These are phyloP conservation scores for Boletus subparvulus DNA, from an alignment of 768 basidiomycete genomes.

Conservation along the genomic window DNA sequence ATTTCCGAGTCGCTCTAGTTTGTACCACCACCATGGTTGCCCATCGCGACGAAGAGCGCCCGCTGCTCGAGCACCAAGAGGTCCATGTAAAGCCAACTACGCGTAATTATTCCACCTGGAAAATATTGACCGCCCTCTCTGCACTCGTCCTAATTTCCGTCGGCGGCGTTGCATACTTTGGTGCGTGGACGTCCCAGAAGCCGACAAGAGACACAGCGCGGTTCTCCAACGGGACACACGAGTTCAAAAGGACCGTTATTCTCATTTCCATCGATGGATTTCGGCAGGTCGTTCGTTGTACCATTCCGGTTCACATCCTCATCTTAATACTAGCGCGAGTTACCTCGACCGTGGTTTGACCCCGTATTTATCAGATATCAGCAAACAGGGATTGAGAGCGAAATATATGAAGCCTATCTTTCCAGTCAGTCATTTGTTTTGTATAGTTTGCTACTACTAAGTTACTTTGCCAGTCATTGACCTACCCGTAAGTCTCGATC, in stretches of 20 bases:
- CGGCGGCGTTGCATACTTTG: conserved; percentile 13
- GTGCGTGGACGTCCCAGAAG: neutral
- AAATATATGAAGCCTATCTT: conserved; percentile 88
- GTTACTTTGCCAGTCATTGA: conserved; percentile 58
- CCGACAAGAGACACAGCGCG: conserved; percentile 26
- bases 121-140: conserved; percentile 11
- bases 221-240: conserved; percentile 79
- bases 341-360: conserved; percentile 86
- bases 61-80: conserved; percentile 17
- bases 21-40: neutral
- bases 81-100: neutral
- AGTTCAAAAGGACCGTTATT: conserved; percentile 76
- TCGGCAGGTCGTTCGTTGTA: conserved; percentile 43
- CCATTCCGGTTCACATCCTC: neutral
- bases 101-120: neutral
- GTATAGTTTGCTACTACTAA: conserved; percentile 1
- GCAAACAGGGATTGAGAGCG: conserved; percentile 80
- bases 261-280: conserved; percentile 88
- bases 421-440: conserved; percentile 58
- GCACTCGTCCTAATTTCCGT: conserved; percentile 15
- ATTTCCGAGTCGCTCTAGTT: neutral
- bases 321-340: conserved; percentile 56
- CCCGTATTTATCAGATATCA: conserved; percentile 77
- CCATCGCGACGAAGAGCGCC: conserved; percentile 29
- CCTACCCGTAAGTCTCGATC: conserved; percentile 72